phyloP scores from a whole-genome alignment of 73 alveolate species.

The Stentor roeselii region DNA sequence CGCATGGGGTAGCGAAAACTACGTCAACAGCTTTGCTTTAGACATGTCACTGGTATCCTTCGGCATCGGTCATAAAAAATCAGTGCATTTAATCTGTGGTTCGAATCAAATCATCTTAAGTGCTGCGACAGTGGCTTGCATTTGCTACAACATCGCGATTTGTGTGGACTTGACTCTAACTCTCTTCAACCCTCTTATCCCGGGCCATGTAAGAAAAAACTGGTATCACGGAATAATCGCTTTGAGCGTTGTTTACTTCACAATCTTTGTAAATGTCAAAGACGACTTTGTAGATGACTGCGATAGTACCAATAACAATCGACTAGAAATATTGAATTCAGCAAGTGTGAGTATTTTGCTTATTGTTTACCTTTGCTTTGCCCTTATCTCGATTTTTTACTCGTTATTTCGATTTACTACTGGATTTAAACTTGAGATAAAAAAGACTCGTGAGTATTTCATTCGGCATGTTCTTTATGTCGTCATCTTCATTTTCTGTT shows the following conservation, averaged over 20 bases:
- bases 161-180: background rate
- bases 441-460: background rate
- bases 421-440: background rate
- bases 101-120: background rate
- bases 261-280: background rate
- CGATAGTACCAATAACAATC: background rate
- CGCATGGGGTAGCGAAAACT: background rate
- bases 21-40: background rate
- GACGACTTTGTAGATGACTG: background rate
- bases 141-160: constrained; percentile 15
- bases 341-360: background rate
- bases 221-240: background rate
- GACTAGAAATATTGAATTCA: background rate
- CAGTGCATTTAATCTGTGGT: background rate
- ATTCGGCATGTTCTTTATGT: constrained; percentile 21
- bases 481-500: background rate
- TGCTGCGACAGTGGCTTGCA: background rate
- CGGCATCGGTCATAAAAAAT: background rate
- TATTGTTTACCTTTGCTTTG: background rate
- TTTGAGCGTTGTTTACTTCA: background rate
- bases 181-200: background rate
- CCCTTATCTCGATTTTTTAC: background rate
- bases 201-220: constrained; percentile 2
- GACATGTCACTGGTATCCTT: background rate
- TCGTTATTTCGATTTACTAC: background rate